Evolutionary conservation across 2,329 filamentous ascomycete genomes (phyloP).

Genomic region (Talaromyces funiculosus): DNA sequence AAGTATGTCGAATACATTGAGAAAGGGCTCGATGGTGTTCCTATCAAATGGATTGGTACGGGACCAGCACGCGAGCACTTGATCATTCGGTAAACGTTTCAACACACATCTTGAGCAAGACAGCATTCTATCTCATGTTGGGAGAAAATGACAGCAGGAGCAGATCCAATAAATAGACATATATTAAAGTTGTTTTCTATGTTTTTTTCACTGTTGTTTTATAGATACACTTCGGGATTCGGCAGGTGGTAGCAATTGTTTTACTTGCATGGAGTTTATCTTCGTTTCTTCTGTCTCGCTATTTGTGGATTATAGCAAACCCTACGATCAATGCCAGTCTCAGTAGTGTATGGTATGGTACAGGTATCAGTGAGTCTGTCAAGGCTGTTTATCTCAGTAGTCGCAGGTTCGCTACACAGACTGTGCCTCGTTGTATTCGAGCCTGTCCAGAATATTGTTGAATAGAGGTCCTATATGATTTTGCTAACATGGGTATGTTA

Average conservation of each 20-base stretch:
- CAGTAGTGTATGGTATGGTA: not conserved
- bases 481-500: too few relatives aligned
- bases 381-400: not conserved
- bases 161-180: not conserved
- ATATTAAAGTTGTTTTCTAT: not conserved
- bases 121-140: not conserved
- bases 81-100: slow-evolving; percentile 43
- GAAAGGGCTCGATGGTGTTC: slow-evolving; percentile 48
- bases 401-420: too few relatives aligned
- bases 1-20: slow-evolving; percentile 60
- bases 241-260: slow-evolving; percentile 2
- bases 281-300: not conserved
- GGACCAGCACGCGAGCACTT: slow-evolving; percentile 58
- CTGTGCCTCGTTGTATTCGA: too few relatives aligned
- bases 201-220: not conserved
- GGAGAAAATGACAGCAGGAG: not conserved
- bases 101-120: not conserved
- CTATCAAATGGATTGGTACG: slow-evolving; percentile 59
- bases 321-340: not conserved
- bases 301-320: too few relatives aligned
- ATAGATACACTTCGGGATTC: not conserved
- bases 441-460: too few relatives aligned
- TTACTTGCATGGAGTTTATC: not conserved
- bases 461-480: too few relatives aligned
- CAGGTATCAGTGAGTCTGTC: not conserved